Evolutionary conservation across 331 rosid species (phyloP), one percentile per base, ranked within the genome.

Genomic region (Quercus tomentella): DNA sequence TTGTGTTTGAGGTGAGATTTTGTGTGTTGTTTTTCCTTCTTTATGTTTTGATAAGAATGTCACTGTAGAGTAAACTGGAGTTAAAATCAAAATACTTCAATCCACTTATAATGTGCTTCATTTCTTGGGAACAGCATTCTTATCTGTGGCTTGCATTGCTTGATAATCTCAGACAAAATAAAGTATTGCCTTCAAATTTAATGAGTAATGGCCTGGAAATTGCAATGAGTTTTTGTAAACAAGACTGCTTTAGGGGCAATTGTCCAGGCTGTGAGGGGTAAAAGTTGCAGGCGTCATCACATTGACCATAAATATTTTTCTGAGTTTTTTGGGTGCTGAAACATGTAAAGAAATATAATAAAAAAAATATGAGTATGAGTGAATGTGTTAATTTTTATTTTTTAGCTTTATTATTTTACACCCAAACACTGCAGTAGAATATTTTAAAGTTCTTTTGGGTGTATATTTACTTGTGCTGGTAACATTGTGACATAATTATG

Each of bases 1-100:
- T 95, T 79, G 98, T 95, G 72, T 93, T 95, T 20, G 98, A 93
- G 99, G 99, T 95, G 75, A 86, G 96, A 81, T 57, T 70, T 77
- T 45, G 22, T 72, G 56, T 78, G 25, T 55, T n/a, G 16, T 61
- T 75, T 70, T 75, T 54, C 35, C 61, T 72, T 30, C 63, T 72
- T 51, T 71, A 61, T 25, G 62, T 60, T 82, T 51, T 76, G 20
- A 77, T 21, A 25, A 45, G 5, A 76, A 31, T 26, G 67, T 51
- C 21, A 22, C 21, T 15, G 5, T 16, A 2, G 33, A 23, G 67
- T 58, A 52, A 65, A 4, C 58, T 66, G 16, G 30, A 26, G 66
- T 60, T 23, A 15, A 73, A 57, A 25, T 67, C 15, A 49, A 49
- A 1, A 49, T 14, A n/a, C 51, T 67, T 67, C 72, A 23, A 33